Percentiles rank a stretch among this genome's conserved stretches.
Conservation (phyloP, 495 filamentous ascomycete species). For the Aspergillus funiculosus region DNA sequence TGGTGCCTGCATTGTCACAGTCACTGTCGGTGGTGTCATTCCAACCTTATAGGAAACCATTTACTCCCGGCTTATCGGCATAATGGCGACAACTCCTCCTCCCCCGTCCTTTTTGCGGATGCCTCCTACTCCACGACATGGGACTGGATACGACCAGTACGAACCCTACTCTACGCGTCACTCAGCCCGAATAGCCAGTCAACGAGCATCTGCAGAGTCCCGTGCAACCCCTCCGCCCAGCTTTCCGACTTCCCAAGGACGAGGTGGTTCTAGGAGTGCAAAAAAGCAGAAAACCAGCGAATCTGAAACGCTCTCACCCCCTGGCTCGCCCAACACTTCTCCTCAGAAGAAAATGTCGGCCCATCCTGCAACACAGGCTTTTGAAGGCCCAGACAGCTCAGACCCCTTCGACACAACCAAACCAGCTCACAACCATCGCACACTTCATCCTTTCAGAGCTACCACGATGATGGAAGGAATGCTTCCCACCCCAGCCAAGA, state of each 20-base stretch:
- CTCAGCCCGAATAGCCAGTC: constrained; percentile 44
- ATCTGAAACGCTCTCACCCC: constrained; percentile 23
- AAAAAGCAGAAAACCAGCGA: constrained; percentile 21
- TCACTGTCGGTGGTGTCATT: no score
- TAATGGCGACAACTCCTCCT: constrained; percentile 63
- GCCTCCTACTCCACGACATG: constrained; percentile 68
- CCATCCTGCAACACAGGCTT: constrained; percentile 17
- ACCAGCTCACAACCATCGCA: constrained; percentile 13
- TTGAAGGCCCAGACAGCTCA: constrained; percentile 14
- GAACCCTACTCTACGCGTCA: constrained; percentile 57
- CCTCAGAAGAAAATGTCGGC: constrained; percentile 47
- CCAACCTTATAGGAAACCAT: background rate
- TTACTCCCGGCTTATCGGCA: constrained; percentile 8
- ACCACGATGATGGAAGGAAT: constrained; percentile 44
- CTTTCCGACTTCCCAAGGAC: constrained; percentile 21
- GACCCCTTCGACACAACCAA: constrained; percentile 21
- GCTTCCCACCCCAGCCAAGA: constrained; percentile 88
- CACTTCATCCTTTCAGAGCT: constrained; percentile 20
- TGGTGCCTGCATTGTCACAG: background rate
- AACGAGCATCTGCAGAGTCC: constrained; percentile 28
- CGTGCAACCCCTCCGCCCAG: constrained; percentile 37
- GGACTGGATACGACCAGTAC: constrained; percentile 60
- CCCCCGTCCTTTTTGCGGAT: constrained; percentile 54
- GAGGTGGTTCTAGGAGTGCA: constrained; percentile 12
- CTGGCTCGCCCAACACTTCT: constrained; percentile 41